A percentile compares a stretch with the other conserved stretches of the same genome.
Evolutionary conservation across 2,329 filamentous ascomycete genomes (phyloP).

Genomic region (Ophiobolus disseminans): DNA sequence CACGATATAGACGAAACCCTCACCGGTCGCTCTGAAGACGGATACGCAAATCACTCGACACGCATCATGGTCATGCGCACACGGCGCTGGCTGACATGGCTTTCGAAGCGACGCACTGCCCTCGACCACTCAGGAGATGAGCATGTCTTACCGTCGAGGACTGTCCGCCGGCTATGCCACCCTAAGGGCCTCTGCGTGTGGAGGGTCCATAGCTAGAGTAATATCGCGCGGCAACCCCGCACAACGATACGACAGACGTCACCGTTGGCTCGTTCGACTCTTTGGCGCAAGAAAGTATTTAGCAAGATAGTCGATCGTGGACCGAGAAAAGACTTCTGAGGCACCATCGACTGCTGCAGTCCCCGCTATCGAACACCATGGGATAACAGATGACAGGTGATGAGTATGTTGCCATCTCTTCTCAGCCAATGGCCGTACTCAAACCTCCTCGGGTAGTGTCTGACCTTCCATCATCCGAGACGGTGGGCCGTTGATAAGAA

Average conservation of each 20-base stretch:
- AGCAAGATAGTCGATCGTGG: no score
- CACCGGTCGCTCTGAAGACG: conserved; percentile 1
- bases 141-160: background rate
- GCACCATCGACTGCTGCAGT: no score
- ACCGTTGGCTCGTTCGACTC: no score
- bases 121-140: conserved; percentile 1
- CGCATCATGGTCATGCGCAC: conserved; percentile 7
- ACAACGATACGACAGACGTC: background rate
- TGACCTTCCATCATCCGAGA: background rate
- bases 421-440: no score
- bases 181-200: background rate
- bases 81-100: background rate
- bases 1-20: background rate
- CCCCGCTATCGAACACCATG: no score
- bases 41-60: background rate
- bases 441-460: background rate
- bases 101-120: background rate
- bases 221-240: background rate
- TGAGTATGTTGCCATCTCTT: no score
- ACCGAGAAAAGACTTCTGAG: no score
- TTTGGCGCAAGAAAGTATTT: no score
- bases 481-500: background rate
- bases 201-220: background rate
- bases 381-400: no score
- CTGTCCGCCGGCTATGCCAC: background rate